A percentile compares a stretch with the other conserved stretches of the same genome.
Evolutionary conservation across 78 protist species (phyloP).

Genomic region (Dictyostelium purpureum): DNA sequence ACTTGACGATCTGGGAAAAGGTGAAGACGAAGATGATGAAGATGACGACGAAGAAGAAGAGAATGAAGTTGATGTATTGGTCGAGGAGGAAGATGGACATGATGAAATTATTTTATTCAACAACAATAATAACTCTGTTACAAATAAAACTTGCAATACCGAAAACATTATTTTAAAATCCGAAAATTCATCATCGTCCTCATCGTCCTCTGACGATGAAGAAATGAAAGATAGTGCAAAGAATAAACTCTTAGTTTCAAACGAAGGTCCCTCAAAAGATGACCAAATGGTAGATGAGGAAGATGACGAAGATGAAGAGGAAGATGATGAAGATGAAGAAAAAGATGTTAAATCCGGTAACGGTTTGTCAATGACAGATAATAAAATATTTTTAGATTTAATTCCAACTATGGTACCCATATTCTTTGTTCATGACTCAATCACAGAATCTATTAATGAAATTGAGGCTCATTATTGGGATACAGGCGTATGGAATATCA

Average conservation of each 20-base stretch:
- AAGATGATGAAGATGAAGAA: neutral
- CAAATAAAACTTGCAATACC: no score
- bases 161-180: no score
- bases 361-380: neutral
- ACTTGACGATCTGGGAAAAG: neutral
- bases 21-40: neutral
- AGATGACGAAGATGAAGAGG: neutral
- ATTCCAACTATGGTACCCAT: slow-evolving; percentile 56
- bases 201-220: neutral
- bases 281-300: slow-evolving; percentile 6
- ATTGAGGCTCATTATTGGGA: slow-evolving; percentile 68
- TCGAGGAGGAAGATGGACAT: neutral
- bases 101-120: neutral
- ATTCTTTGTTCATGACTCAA: slow-evolving; percentile 52
- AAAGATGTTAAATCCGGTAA: neutral
- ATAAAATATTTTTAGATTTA: neutral
- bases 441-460: slow-evolving; percentile 50
- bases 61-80: neutral
- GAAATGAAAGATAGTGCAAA: no score
- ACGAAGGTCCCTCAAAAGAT: neutral
- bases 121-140: no score
- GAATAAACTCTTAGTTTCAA: no score
- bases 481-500: slow-evolving; percentile 31
- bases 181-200: no score
- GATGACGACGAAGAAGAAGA: slow-evolving; percentile 3